Evolutionary conservation across 768 basidiomycete species (phyloP).

Genomic region (Albatrellus ellisii): DNA sequence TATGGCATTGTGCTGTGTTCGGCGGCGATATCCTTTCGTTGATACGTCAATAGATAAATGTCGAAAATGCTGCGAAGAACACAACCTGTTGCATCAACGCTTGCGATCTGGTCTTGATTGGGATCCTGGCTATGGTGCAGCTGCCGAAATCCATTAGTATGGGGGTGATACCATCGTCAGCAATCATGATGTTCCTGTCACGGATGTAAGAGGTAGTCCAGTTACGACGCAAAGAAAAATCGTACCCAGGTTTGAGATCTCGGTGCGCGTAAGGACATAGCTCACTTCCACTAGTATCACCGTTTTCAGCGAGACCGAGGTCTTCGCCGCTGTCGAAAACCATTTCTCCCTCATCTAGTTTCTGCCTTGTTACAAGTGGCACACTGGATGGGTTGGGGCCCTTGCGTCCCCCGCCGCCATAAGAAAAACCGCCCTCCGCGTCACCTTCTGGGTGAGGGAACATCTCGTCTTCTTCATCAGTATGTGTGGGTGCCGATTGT

Average conservation of each 20-base stretch:
- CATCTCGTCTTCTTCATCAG: constrained; percentile 54
- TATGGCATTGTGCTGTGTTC: constrained; percentile 99
- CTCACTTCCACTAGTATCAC: constrained; percentile 25
- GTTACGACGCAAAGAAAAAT: constrained; percentile 4
- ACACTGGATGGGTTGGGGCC: constrained; percentile 19
- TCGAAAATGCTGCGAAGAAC: neutral
- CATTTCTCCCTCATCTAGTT: constrained; percentile 39
- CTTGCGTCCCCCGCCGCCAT: constrained; percentile 27
- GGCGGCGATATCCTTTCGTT: constrained; percentile 72
- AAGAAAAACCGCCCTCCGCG: constrained; percentile 62
- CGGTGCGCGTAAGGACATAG: constrained; percentile 89
- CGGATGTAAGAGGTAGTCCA: neutral
- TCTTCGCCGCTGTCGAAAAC: constrained; percentile 81
- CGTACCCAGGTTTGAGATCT: constrained; percentile 92
- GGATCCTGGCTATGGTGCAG: constrained; percentile 72
- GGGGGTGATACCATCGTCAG: constrained; percentile 73
- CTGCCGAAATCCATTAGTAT: constrained; percentile 99
- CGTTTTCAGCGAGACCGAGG: constrained; percentile 28
- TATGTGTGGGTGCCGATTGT: constrained; percentile 17
- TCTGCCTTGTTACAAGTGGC: constrained; percentile 47
- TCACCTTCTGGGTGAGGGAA: constrained; percentile 71
- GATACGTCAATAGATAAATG: neutral
- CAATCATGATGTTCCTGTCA: constrained; percentile 86
- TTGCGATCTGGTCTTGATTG: constrained; percentile 69
- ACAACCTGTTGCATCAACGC: constrained; percentile 80